Percentiles rank a stretch among this genome's conserved stretches.
These are phyloP conservation scores for Candolleomyces aberdarensis DNA, from an alignment of 768 basidiomycete genomes.

Conservation along the genomic window DNA sequence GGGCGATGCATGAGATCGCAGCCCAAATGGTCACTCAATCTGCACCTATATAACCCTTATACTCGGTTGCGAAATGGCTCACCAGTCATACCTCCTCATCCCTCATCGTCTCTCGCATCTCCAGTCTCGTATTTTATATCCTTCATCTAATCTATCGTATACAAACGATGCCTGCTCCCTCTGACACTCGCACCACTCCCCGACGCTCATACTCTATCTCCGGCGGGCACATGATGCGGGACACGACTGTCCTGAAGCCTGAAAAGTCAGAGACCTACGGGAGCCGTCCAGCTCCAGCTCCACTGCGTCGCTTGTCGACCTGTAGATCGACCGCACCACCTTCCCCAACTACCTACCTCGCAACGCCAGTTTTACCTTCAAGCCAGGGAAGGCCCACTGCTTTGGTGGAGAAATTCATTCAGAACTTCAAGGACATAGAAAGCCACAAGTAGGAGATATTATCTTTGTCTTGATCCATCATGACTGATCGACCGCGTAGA, in stretches of 20 bases:
- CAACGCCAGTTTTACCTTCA: background rate
- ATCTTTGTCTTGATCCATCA: background rate
- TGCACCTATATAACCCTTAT: no score
- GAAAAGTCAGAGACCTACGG: constrained; percentile 8
- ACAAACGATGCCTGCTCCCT: constrained; percentile 4
- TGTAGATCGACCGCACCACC: background rate
- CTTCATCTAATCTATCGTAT: constrained; percentile 3
- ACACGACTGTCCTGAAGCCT: background rate
- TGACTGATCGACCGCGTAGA: constrained; percentile 30
- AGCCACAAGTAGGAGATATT: constrained; percentile 49
- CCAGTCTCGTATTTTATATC: background rate
- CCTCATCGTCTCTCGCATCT: background rate
- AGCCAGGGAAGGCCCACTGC: constrained; percentile 21
- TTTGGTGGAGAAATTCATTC: constrained; percentile 55
- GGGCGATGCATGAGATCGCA: no score
- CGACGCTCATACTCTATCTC: constrained; percentile 1
- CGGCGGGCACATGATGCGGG: background rate
- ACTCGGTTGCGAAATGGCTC: no score
- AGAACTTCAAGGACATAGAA: constrained; percentile 60
- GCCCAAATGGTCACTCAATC: no score
- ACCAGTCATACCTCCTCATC: background rate
- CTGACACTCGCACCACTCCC: background rate
- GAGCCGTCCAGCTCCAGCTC: background rate
- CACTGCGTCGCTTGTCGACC: constrained; percentile 1
- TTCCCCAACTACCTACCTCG: background rate